A percentile compares a stretch with the other conserved stretches of the same genome.
Conservation (phyloP, 2,329 filamentous ascomycete species). For the Lachnellula suecica region DNA sequence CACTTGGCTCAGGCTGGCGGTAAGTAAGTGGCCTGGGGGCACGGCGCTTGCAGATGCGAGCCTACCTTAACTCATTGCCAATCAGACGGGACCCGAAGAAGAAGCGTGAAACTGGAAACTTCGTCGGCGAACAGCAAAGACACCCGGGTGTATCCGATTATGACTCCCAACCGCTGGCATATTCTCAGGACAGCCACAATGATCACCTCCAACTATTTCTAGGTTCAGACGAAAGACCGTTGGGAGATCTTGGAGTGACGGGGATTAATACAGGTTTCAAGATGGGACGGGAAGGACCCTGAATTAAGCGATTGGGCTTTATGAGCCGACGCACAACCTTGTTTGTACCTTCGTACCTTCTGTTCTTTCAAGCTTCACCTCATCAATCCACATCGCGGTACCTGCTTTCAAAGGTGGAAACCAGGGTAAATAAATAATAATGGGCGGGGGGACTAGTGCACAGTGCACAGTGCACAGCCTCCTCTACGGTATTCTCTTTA, state of each 20-base stretch:
- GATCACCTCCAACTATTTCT: background rate
- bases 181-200: background rate
- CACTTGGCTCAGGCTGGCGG: slow-evolving; percentile 2
- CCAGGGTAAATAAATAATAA: slow-evolving; percentile 8
- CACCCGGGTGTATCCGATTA: background rate
- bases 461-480: slow-evolving; percentile 11
- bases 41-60: slow-evolving; percentile 13
- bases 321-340: background rate
- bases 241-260: no score
- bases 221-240: background rate
- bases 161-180: background rate
- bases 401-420: slow-evolving; percentile 3
- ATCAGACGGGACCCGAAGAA: slow-evolving; percentile 3
- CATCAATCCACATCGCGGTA: background rate
- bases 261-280: slow-evolving; percentile 1
- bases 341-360: background rate
- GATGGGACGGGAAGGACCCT: no score
- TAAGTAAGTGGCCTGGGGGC: background rate
- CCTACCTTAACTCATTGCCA: background rate
- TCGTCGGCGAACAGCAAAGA: background rate
- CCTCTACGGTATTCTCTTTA: slow-evolving; percentile 5
- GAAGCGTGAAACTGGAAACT: slow-evolving; percentile 4
- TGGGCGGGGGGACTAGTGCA: background rate
- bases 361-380: background rate
- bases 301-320: background rate